Percentiles rank a stretch among this genome's conserved stretches.
These are phyloP conservation scores for Penstemon barbatus DNA, from an alignment of 257 asterid species.

Conservation along the genomic window DNA sequence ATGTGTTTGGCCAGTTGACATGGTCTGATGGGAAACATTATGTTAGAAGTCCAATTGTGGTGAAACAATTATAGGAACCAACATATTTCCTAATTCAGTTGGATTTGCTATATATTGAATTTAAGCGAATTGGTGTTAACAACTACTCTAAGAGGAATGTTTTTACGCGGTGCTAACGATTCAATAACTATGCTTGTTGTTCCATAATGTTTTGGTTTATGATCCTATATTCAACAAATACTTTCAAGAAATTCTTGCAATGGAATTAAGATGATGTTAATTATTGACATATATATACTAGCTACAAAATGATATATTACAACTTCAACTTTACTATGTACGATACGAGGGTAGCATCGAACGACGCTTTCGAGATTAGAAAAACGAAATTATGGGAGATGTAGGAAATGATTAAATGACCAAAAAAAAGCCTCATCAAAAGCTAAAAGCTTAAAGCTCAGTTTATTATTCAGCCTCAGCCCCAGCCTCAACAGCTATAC, in stretches of 20 bases:
- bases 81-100: not conserved
- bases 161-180: not conserved
- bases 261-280: not conserved
- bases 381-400: not conserved
- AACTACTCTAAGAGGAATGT: conserved; percentile 19
- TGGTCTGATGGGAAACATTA: conserved; percentile 85
- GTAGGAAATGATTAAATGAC: not conserved
- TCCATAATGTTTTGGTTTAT: not conserved
- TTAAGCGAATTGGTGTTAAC: conserved; percentile 4
- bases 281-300: not conserved
- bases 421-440: conserved; percentile 18
- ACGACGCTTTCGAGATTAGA: not conserved
- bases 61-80: conserved; percentile 40
- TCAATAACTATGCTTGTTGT: not conserved
- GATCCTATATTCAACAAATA: no score
- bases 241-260: no score
- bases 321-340: not conserved
- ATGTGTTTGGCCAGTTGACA: conserved; percentile 69
- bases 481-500: conserved; percentile 28
- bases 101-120: not conserved
- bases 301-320: not conserved
- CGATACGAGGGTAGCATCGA: not conserved
- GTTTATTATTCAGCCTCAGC: not conserved
- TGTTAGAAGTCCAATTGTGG: conserved; percentile 86
- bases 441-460: not conserved